These are phyloP conservation scores for Russula emetica DNA, from an alignment of 768 basidiomycete genomes.

Conservation along the genomic window DNA sequence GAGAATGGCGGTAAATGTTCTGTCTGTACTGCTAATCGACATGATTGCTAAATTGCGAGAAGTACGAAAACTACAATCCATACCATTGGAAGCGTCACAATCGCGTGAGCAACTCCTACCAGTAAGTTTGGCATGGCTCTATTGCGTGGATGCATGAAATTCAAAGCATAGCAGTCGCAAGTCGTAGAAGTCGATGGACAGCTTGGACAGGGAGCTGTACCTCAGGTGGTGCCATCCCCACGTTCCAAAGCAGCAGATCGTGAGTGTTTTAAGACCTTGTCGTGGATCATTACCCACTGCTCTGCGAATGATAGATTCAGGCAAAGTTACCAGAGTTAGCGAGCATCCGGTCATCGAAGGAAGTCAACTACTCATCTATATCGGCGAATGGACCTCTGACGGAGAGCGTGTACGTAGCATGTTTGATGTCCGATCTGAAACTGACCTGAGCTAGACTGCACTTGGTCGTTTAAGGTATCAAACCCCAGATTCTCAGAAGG, in stretches of 20 bases:
- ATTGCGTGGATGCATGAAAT: neutral
- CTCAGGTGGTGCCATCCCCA: neutral
- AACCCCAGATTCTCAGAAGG: slow-evolving; percentile 13
- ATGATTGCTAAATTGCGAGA: neutral
- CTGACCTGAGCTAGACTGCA: slow-evolving; percentile 9
- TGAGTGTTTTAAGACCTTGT: slow-evolving; percentile 1
- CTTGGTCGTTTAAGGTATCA: slow-evolving; percentile 19
- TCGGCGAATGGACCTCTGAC: slow-evolving; percentile 42
- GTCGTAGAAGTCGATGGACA: neutral
- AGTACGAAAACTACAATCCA: neutral
- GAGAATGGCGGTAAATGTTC: too few relatives aligned
- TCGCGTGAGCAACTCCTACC: neutral
- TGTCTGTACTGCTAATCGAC: too few relatives aligned
- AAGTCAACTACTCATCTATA: slow-evolving; percentile 40
- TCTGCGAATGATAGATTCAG: slow-evolving; percentile 10
- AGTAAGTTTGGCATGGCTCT: neutral
- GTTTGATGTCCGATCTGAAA: neutral
- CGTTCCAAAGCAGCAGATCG: slow-evolving; percentile 3
- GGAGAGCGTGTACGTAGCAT: slow-evolving; percentile 36
- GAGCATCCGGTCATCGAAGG: slow-evolving; percentile 36
- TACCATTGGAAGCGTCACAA: neutral
- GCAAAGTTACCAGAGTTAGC: slow-evolving; percentile 37
- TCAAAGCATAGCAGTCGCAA: neutral
- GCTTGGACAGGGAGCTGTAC: neutral
- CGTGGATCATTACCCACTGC: neutral